Conservation (phyloP, 306 rosid species). For the Acacia acuminata region DNA sequence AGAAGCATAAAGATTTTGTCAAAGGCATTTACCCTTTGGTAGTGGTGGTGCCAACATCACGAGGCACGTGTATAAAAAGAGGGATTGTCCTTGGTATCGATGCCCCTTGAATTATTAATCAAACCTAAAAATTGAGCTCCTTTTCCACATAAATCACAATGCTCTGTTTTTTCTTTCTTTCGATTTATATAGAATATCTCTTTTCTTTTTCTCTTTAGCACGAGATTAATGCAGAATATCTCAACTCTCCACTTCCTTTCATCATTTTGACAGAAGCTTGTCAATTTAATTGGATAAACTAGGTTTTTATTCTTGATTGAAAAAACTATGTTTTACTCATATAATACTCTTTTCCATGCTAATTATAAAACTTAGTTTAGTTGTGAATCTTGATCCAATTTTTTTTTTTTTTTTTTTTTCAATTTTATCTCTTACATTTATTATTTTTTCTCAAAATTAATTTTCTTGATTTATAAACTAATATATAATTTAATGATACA, state of each 20-base stretch:
- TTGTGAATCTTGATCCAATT: too few species aligned
- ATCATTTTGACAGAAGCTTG: neutral
- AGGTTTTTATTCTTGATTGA: neutral
- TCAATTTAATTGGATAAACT: neutral
- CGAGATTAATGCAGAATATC: neutral
- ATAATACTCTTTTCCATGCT: too few species aligned
- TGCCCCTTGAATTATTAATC: neutral
- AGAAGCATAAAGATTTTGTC: neutral
- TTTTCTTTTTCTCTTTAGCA: too few species aligned
- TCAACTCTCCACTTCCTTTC: neutral
- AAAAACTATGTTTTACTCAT: too few species aligned
- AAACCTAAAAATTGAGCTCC: neutral
- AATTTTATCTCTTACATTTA: too few species aligned
- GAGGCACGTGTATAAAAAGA: neutral
- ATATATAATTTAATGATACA: too few species aligned
- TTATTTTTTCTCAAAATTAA: too few species aligned
- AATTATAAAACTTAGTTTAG: too few species aligned
- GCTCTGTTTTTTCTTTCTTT: neutral
- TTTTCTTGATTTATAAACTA: too few species aligned
- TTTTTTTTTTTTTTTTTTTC: too few species aligned
- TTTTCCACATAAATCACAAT: neutral
- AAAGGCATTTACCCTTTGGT: neutral
- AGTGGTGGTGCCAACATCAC: constrained; percentile 3
- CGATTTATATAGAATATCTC: neutral
- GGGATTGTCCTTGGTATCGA: neutral